Percentiles rank a stretch among this genome's conserved stretches.
Conservation (phyloP, 495 filamentous ascomycete genomes). For the Glonium stellatum region DNA sequence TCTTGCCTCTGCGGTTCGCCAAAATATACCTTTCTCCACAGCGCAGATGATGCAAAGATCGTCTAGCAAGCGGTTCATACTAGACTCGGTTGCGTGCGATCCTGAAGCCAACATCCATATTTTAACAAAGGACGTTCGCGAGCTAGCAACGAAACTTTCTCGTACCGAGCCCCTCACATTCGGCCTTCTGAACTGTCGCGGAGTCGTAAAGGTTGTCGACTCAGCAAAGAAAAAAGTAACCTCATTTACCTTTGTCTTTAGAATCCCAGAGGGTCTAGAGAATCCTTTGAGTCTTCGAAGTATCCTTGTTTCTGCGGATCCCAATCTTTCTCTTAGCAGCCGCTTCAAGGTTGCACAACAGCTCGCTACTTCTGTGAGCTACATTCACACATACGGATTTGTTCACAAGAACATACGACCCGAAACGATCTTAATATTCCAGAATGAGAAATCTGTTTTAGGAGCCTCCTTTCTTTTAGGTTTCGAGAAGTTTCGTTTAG, state of each 20-base stretch:
- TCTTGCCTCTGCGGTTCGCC: neutral
- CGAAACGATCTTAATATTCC: constrained; percentile 45
- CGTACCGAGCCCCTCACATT: constrained; percentile 14
- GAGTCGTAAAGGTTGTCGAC: constrained; percentile 5
- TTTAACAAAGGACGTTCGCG: constrained; percentile 10
- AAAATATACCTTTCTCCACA: neutral
- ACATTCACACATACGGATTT: constrained; percentile 45
- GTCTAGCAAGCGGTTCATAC: constrained; percentile 2
- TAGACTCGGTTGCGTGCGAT: constrained; percentile 8
- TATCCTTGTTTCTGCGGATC: constrained; percentile 4
- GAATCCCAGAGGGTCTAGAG: neutral
- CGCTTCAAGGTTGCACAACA: constrained; percentile 40
- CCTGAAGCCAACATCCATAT: neutral
- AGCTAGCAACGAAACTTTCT: constrained; percentile 14
- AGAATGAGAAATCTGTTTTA: constrained; percentile 21
- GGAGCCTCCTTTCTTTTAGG: constrained; percentile 42
- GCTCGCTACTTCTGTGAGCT: constrained; percentile 43
- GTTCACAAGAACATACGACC: constrained; percentile 56
- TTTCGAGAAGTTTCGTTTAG: constrained; percentile 44
- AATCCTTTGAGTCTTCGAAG: neutral
- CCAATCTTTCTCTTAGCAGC: constrained; percentile 24
- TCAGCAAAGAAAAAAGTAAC: neutral
- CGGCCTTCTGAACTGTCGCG: constrained; percentile 9
- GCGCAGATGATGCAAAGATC: constrained; percentile 4
- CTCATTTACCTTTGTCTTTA: constrained; percentile 6